These are phyloP conservation scores for Artomyces pyxidatus DNA, from an alignment of 768 basidiomycete species.

Conservation along the genomic window DNA sequence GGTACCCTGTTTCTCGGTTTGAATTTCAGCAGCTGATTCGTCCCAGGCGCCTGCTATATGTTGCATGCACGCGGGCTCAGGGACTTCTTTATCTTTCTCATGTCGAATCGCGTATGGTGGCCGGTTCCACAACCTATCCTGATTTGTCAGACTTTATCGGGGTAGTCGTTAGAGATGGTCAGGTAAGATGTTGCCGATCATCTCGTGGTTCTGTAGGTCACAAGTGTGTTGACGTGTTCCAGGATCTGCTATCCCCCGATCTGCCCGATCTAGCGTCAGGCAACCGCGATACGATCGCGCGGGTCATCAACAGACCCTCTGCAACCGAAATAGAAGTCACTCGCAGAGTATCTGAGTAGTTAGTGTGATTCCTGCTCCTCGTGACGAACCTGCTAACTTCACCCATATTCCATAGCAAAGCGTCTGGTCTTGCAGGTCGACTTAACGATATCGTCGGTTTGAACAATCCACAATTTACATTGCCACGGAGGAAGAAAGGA, in stretches of 20 bases:
- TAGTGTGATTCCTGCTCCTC: constrained; percentile 18
- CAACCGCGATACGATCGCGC: constrained; percentile 42
- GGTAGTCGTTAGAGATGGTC: constrained; percentile 30
- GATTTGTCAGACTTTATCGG: constrained; percentile 53
- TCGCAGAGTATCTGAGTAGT: constrained; percentile 41
- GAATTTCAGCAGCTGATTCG: neutral
- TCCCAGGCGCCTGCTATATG: constrained; percentile 71
- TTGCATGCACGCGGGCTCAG: constrained; percentile 84
- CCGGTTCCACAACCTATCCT: constrained; percentile 45
- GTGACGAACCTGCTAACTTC: neutral
- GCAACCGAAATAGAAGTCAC: constrained; percentile 38
- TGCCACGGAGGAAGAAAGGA: neutral
- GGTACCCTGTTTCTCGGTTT: constrained; percentile 30
- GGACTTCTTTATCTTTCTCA: constrained; percentile 54
- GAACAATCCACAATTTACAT: neutral
- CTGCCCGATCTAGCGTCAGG: constrained; percentile 34
- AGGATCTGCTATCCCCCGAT: constrained; percentile 35
- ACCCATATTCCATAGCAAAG: neutral
- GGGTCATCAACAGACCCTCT: constrained; percentile 40
- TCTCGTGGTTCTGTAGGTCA: constrained; percentile 14
- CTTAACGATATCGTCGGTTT: neutral
- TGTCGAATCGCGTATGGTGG: constrained; percentile 39
- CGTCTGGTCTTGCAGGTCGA: neutral
- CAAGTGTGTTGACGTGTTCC: neutral
- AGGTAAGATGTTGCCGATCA: constrained; percentile 25